Evolutionary conservation across 2,329 filamentous ascomycete species (phyloP).

Genomic region (Pseudodiploospora longispora): DNA sequence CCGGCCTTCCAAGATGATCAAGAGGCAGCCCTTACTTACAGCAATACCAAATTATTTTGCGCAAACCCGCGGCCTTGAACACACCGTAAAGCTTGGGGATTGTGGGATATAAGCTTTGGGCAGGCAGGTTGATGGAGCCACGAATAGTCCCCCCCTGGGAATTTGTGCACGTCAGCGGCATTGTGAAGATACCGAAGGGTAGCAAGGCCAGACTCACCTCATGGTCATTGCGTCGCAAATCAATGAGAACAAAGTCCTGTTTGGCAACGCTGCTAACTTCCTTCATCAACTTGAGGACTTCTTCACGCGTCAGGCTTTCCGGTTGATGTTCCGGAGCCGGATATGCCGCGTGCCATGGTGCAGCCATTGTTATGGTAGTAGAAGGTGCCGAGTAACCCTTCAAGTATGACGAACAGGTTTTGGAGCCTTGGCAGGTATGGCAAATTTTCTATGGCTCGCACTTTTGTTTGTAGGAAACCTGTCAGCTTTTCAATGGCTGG

Average conservation of each 20-base stretch:
- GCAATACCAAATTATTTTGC: conserved; percentile 40
- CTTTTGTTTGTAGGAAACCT: too few species aligned
- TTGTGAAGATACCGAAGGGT: too few species aligned
- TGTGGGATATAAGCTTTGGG: conserved; percentile 35
- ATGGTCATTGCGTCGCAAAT: conserved; percentile 1
- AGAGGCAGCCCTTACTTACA: conserved; percentile 23
- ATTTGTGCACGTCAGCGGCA: too few species aligned
- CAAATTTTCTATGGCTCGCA: too few species aligned
- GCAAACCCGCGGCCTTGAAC: conserved; percentile 32
- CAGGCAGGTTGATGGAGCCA: conserved; percentile 44
- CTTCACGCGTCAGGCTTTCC: neutral
- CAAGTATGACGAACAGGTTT: too few species aligned
- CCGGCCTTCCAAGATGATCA: too few species aligned
- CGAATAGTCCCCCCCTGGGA: conserved; percentile 47
- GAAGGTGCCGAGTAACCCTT: too few species aligned
- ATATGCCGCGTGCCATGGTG: neutral
- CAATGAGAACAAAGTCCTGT: neutral
- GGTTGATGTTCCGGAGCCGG: neutral
- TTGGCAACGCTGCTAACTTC: neutral
- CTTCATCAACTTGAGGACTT: neutral
- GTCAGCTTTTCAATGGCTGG: too few species aligned
- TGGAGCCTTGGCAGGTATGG: too few species aligned
- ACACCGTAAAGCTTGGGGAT: conserved; percentile 34
- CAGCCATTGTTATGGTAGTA: neutral
- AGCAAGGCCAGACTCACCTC: neutral